Base-by-base conservation (phyloP, 305 asterid genomes). In the Withania somnifera region DNA sequence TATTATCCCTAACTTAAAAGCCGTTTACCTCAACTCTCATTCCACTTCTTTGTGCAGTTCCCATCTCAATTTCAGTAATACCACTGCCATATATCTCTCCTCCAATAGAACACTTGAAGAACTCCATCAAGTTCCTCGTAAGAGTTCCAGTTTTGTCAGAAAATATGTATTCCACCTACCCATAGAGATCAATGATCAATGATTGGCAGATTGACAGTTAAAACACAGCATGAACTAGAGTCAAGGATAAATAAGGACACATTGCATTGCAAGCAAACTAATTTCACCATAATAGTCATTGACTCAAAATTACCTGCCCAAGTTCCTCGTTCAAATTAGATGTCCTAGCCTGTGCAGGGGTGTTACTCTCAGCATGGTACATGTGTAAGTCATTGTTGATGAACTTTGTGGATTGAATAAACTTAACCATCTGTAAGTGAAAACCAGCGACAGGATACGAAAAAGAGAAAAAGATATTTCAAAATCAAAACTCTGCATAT, bases 301-400 rank as follows among this genome's bases (percentile, higher is more conserved):
- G 32, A 76, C 30, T 17, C 47, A 51, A 75, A 42, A 58, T 83
- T 87, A 97, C 99, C 98, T 97, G 99, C 78, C 99, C 99, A 87
- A 97, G 99, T 91, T 97, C 99, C 90, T 97, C 99, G 64, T 97
- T 97, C 87, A 97, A 92, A 91, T 97, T 97, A 58, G 99, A 97
- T 69, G 99, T 97, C 81, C 99, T 97, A 60, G 99, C 98, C 86
- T 57, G 90, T 68, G 99, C 99, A 51, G 98, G 97, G 82, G 99
- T 97, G 84, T 97, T 95, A 94, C 97, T 93, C 89, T 97, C 99
- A 79, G 88, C 90, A 80, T 97, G 99, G 92, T 91, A 97, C 99
- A 97, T 95, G 90, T 86, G 92, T 86, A 97, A 84, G 85, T 97
- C 99, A 77, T 97, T 97, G 93, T 97, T 97, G 93, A 97, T 97